Percentiles rank a stretch among this genome's conserved stretches.
These are phyloP conservation scores for Leccinum sublutescens DNA, from an alignment of 768 basidiomycete genomes.

Conservation along the genomic window DNA sequence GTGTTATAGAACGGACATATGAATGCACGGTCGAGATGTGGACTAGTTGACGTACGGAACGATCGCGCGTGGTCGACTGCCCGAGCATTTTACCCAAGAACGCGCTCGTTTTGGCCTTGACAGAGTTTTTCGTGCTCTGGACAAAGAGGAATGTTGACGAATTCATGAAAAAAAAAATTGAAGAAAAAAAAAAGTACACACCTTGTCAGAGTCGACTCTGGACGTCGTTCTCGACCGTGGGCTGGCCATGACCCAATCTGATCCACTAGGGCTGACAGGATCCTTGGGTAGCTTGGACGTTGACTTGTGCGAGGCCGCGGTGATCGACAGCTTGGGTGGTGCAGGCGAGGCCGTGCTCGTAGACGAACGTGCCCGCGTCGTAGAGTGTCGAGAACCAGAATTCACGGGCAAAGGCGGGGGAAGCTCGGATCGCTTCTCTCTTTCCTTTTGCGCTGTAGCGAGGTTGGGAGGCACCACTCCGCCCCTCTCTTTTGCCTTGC, in stretches of 20 bases:
- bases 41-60: constrained; percentile 50
- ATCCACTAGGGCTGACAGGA: constrained; percentile 34
- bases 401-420: constrained; percentile 45
- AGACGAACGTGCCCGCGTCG: constrained; percentile 42
- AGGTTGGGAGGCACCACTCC: constrained; percentile 38
- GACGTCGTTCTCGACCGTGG: constrained; percentile 42
- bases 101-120: constrained; percentile 76
- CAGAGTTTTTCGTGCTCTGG: constrained; percentile 52
- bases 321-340: constrained; percentile 38
- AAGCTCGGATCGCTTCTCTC: constrained; percentile 37
- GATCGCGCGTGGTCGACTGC: constrained; percentile 60
- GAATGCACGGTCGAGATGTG: constrained; percentile 5
- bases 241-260: constrained; percentile 51
- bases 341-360: constrained; percentile 35
- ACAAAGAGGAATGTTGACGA: not conserved
- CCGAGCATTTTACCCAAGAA: constrained; percentile 81
- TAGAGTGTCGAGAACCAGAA: constrained; percentile 26
- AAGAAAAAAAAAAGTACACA: constrained; percentile 21
- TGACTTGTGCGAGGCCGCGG: constrained; percentile 24
- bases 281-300: constrained; percentile 25
- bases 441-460: constrained; percentile 27
- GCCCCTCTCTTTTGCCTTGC: constrained; percentile 76
- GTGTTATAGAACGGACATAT: constrained; percentile 27
- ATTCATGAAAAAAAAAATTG: not conserved
- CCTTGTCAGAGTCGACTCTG: constrained; percentile 50